Evolutionary conservation across 1,284 basidiomycete genomes (phyloP).

Genomic region (Apiotrichum mycotoxinovorans): DNA sequence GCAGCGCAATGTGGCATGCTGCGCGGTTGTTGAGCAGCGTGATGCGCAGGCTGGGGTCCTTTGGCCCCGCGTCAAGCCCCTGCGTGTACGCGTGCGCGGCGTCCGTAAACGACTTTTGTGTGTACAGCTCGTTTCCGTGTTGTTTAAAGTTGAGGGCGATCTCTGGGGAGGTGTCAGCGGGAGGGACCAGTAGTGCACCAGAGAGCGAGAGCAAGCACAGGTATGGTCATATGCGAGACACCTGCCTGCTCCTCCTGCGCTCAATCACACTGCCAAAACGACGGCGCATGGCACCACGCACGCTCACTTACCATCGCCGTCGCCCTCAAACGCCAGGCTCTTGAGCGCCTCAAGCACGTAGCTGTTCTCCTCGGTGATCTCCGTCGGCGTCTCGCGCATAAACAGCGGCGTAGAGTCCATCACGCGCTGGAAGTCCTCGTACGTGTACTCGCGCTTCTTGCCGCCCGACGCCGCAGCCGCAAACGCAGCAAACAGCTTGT

Average conservation of each 20-base stretch:
- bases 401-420: constrained; percentile 66
- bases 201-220: neutral
- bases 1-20: constrained; percentile 85
- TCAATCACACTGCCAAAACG: no score
- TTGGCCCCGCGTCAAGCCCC: constrained; percentile 77
- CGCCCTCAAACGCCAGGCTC: constrained; percentile 80
- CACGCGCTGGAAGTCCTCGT: constrained; percentile 35
- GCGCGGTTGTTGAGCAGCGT: constrained; percentile 83
- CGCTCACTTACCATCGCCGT: constrained; percentile 75
- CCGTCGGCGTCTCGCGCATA: constrained; percentile 79
- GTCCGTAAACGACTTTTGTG: constrained; percentile 78
- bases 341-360: constrained; percentile 76
- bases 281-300: no score
- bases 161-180: constrained; percentile 58
- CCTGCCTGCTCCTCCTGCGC: no score
- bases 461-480: constrained; percentile 15
- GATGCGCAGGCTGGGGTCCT: constrained; percentile 61
- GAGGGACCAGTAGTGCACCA: neutral
- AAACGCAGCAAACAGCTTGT: constrained; percentile 23
- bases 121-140: constrained; percentile 92
- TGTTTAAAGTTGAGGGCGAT: constrained; percentile 88
- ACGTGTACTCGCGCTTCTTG: constrained; percentile 34
- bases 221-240: no score
- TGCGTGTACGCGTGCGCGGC: constrained; percentile 87
- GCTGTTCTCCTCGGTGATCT: constrained; percentile 58